A percentile compares a stretch with the other conserved stretches of the same genome.
Conservation (phyloP, 1,284 basidiomycete genomes). For the Ustilago nuda region DNA sequence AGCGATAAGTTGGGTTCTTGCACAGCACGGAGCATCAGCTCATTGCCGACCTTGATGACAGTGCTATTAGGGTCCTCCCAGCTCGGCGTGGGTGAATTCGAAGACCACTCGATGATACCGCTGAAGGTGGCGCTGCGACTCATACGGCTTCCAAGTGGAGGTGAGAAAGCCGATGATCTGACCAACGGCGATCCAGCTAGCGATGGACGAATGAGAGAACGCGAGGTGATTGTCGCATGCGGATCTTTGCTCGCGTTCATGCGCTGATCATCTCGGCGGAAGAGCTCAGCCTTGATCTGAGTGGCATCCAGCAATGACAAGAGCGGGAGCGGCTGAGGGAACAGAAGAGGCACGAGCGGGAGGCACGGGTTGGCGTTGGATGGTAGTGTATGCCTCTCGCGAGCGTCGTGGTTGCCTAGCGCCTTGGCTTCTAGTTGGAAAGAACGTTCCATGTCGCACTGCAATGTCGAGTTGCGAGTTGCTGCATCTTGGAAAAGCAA, state of each 20-base stretch:
- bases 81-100: constrained; percentile 3
- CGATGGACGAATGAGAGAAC: constrained; percentile 30
- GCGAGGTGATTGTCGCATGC: constrained; percentile 43
- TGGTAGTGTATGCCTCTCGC: constrained; percentile 30
- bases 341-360: constrained; percentile 54
- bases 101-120: constrained; percentile 55
- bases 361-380: constrained; percentile 23
- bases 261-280: constrained; percentile 22
- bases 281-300: constrained; percentile 32
- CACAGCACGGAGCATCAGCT: constrained; percentile 48
- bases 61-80: constrained; percentile 29
- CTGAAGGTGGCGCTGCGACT: constrained; percentile 35
- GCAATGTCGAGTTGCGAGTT: constrained; percentile 4
- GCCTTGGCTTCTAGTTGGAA: constrained; percentile 54
- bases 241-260: constrained; percentile 23
- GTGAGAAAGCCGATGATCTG: constrained; percentile 45
- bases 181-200: constrained; percentile 49
- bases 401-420: constrained; percentile 53
- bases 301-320: constrained; percentile 48
- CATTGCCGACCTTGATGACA: constrained; percentile 50
- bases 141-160: constrained; percentile 17
- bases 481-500: constrained; percentile 36
- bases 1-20: constrained; percentile 48
- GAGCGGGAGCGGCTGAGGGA: constrained; percentile 58
- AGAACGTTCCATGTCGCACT: constrained; percentile 45